These are phyloP conservation scores for Hypericum perforatum DNA, from an alignment of 345 rosid genomes.

Conservation along the genomic window DNA sequence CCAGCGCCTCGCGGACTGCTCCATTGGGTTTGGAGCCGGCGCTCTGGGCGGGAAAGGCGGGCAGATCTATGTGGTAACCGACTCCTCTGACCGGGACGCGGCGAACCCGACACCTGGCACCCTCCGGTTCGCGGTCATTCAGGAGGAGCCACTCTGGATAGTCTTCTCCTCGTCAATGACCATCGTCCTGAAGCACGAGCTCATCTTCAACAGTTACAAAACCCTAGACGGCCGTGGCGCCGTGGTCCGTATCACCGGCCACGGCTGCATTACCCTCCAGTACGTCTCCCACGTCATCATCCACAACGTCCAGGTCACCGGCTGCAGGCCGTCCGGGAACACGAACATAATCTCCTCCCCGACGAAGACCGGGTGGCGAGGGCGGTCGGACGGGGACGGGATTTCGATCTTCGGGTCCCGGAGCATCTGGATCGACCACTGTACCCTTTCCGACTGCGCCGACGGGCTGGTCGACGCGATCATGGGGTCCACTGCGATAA, in stretches of 20 bases:
- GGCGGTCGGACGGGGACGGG: slow-evolving; percentile 17
- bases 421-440: slow-evolving; percentile 19
- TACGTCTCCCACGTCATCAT: slow-evolving; percentile 17
- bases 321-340: slow-evolving; percentile 14
- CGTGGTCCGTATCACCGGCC: slow-evolving; percentile 11
- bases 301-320: slow-evolving; percentile 15
- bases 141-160: slow-evolving; percentile 23
- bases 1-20: slow-evolving; percentile 18
- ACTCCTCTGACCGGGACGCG: slow-evolving; percentile 14
- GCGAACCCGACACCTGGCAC: slow-evolving; percentile 19
- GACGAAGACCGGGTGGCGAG: slow-evolving; percentile 10
- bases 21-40: slow-evolving; percentile 19
- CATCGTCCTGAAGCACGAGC: slow-evolving; percentile 17
- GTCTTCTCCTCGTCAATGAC: slow-evolving; percentile 17
- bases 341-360: slow-evolving; percentile 10
- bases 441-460: slow-evolving; percentile 14
- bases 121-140: slow-evolving; percentile 19
- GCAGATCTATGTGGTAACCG: slow-evolving; percentile 15
- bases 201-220: slow-evolving; percentile 17
- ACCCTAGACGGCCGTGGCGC: slow-evolving; percentile 22
- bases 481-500: slow-evolving; percentile 14
- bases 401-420: slow-evolving; percentile 12
- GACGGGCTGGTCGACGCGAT: slow-evolving; percentile 20
- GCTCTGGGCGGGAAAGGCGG: slow-evolving; percentile 20
- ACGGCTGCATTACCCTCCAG: slow-evolving; percentile 15